Percentiles rank a stretch among this genome's conserved stretches.
Evolutionary conservation across 176 grass and related monocot genomes (phyloP).

Genomic region (Alopecurus myosuroides): DNA sequence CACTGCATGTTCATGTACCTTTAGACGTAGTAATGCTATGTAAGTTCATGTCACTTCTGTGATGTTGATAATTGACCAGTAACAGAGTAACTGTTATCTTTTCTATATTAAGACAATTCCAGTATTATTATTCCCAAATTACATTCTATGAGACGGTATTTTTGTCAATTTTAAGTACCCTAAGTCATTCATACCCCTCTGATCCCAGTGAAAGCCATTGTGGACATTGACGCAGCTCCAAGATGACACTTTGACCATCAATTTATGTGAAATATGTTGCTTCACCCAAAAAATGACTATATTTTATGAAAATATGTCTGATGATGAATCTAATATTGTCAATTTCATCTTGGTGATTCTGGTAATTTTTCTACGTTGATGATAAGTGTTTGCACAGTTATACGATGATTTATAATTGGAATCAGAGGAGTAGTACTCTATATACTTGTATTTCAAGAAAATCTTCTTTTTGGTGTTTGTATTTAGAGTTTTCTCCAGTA

Average conservation of each 20-base stretch:
- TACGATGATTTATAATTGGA: background rate
- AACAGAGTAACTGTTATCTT: constrained; percentile 11
- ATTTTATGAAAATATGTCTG: background rate
- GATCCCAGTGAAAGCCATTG: background rate
- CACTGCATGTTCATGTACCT: background rate
- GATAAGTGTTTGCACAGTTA: background rate
- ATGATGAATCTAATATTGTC: background rate
- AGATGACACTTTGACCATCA: background rate
- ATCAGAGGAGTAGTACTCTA: background rate
- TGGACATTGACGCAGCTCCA: background rate
- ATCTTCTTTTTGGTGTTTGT: background rate
- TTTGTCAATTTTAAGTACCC: background rate
- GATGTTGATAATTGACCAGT: background rate
- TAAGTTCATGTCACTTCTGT: constrained; percentile 14
- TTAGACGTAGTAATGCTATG: background rate
- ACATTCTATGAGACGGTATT: background rate
- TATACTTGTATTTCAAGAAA: background rate
- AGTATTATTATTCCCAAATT: background rate
- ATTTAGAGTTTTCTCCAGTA: constrained; percentile 5
- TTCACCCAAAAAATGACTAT: background rate
- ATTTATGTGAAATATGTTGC: background rate
- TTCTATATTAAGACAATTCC: background rate
- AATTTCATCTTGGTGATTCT: background rate
- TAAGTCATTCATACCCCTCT: background rate
- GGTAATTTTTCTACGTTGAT: too few species aligned